Conservation (phyloP, 2,329 filamentous ascomycete genomes). For the Talaromyces sp. region DNA sequence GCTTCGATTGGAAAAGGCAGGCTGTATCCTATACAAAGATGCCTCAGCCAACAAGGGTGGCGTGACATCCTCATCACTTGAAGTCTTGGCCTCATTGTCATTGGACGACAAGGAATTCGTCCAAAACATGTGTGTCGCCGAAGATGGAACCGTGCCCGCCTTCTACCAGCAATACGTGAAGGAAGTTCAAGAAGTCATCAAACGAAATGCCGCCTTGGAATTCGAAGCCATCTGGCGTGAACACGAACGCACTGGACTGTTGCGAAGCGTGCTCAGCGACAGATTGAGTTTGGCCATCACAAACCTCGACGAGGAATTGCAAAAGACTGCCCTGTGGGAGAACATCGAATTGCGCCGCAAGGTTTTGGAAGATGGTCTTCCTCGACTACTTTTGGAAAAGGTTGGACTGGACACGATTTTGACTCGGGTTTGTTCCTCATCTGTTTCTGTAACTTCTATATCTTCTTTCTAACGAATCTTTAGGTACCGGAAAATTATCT, state of each 20-base stretch:
- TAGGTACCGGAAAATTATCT: constrained; percentile 87
- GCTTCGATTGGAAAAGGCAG: constrained; percentile 88
- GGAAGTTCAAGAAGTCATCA: constrained; percentile 84
- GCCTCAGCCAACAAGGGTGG: constrained; percentile 98
- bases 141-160: constrained; percentile 72
- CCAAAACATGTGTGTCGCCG: constrained; percentile 84
- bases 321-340: constrained; percentile 87
- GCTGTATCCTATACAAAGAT: constrained; percentile 94
- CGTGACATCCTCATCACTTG: constrained; percentile 93
- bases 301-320: constrained; percentile 92
- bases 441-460: neutral
- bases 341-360: constrained; percentile 72
- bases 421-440: constrained; percentile 59
- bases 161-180: constrained; percentile 95
- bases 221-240: constrained; percentile 99
- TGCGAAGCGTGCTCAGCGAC: constrained; percentile 85
- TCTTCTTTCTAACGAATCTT: neutral
- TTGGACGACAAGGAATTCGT: constrained; percentile 88
- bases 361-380: constrained; percentile 80
- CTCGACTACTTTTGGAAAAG: constrained; percentile 77
- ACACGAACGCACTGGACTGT: constrained; percentile 72
- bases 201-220: constrained; percentile 85
- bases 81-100: constrained; percentile 88
- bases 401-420: constrained; percentile 88
- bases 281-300: constrained; percentile 89